These are phyloP conservation scores for Babesia sp. DNA, from an alignment of 169 alveolate species.

Conservation along the genomic window DNA sequence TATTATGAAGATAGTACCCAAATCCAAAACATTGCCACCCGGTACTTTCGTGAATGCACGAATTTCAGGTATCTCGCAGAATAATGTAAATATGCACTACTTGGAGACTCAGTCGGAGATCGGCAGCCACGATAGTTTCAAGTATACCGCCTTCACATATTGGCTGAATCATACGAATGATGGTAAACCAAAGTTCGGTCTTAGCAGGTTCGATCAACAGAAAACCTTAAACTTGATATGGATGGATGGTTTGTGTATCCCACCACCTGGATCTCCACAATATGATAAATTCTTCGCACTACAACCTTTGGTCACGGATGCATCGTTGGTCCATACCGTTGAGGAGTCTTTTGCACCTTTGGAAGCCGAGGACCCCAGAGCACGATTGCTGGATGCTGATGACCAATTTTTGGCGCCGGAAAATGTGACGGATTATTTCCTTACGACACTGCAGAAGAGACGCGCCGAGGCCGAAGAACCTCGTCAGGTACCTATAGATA, in stretches of 20 bases:
- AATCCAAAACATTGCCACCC: slow-evolving; percentile 16
- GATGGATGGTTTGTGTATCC: slow-evolving; percentile 37
- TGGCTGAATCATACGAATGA: slow-evolving; percentile 1
- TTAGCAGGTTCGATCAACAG: slow-evolving; percentile 27
- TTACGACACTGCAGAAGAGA: background rate
- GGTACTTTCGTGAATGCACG: slow-evolving; percentile 50
- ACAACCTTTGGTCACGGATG: slow-evolving; percentile 45
- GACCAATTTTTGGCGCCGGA: slow-evolving; percentile 23
- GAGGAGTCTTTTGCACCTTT: slow-evolving; percentile 23
- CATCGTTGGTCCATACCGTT: background rate
- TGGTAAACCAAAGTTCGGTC: slow-evolving; percentile 9
- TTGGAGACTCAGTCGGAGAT: background rate
- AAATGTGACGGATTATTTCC: background rate
- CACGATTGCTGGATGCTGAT: background rate
- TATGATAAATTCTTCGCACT: slow-evolving; percentile 34
- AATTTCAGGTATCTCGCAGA: slow-evolving; percentile 1
- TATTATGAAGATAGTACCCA: slow-evolving; percentile 49
- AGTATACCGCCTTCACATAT: slow-evolving; percentile 17
- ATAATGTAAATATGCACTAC: slow-evolving; percentile 25
- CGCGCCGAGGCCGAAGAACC: background rate
- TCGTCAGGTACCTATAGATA: slow-evolving; percentile 14
- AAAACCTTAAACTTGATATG: slow-evolving; percentile 14
- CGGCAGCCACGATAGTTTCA: slow-evolving; percentile 21
- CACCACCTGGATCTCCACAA: slow-evolving; percentile 48
- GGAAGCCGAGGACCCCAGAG: background rate